Base-by-base conservation (phyloP, 1,284 basidiomycete species). In the Ustilago esculenta region DNA sequence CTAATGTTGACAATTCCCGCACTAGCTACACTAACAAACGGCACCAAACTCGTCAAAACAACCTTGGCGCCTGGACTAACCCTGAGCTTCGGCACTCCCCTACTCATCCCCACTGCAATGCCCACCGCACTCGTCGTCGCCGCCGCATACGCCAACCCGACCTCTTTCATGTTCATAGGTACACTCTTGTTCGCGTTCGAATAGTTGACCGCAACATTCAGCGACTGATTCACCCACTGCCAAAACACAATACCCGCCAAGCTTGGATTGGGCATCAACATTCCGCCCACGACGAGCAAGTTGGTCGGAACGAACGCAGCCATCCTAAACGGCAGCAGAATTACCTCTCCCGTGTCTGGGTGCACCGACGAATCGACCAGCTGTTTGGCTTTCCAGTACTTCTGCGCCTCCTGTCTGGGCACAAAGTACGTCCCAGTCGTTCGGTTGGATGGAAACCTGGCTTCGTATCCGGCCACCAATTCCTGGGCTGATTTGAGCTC, bases 281-380 rank as follows among this genome's bases (percentile, higher is more conserved):
- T 85, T 17, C 85, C 85, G 1, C 83, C 83, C 4, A 81, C 76
- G 10, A 82, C 80, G 18, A 86, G 73, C 71, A 86, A 67, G 73
- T 86, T 86, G 30, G 85, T 86, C 6, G 86, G 86, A 21, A 86
- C 85, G 56, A 86, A 86, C 1, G 85, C 83, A 3, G 80, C 83
- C 82, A 86, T 84, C 27, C 86, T 75, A 74, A 86, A 86, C 0
- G 85, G 85, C 2, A 86, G 77, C 4, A 84, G 82, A 2, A 77
- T 71, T 25, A 73, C 71, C 48, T 77, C 72, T 25, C 75, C 73
- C 21, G 73, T 77, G 70, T 86, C 85, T 23, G 84, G 84, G 65
- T 85, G 85, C 9, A 85, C 83, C 0, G 82, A 83, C 56, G 83
- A 84, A 60, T 85, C 82, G 4, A 77, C 73, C 8, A 77, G 54